phyloP scores from a whole-genome alignment of 2,329 filamentous ascomycete genomes.

The Colletotrichum lupini region DNA sequence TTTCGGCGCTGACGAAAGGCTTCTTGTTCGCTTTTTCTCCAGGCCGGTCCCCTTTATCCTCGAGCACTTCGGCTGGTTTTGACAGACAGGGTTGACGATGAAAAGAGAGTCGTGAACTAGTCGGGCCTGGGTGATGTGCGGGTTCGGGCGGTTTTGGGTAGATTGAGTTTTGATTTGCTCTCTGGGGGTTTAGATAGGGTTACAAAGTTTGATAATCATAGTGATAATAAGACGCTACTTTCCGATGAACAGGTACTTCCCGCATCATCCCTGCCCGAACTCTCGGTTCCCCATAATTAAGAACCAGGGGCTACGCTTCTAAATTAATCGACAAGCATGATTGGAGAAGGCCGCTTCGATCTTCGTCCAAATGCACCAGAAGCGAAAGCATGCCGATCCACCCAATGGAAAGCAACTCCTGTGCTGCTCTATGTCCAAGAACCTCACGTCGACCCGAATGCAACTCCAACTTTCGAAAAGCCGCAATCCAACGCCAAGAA shows the following conservation, averaged over 20 bases:
- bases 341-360: not conserved
- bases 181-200: slow-evolving; percentile 9
- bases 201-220: slow-evolving; percentile 2
- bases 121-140: not conserved
- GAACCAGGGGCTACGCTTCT: slow-evolving; percentile 22
- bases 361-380: not conserved
- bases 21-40: not conserved
- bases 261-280: not conserved
- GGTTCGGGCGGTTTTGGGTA: slow-evolving; percentile 8
- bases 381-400: not conserved
- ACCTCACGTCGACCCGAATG: not conserved
- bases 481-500: not conserved
- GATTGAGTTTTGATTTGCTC: not conserved
- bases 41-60: slow-evolving; percentile 32
- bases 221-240: not conserved
- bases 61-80: slow-evolving; percentile 26
- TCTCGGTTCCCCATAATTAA: not conserved
- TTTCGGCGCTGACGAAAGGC: slow-evolving; percentile 12
- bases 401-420: not conserved
- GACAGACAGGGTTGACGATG: slow-evolving; percentile 5
- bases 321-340: slow-evolving; percentile 22
- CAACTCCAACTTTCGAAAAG: not conserved
- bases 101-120: not conserved
- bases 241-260: not conserved
- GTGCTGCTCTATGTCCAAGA: not conserved